Evolutionary conservation across 805 yeast species (phyloP), one percentile per base, ranked within the genome.

Genomic region (Candida rishiriensis): DNA sequence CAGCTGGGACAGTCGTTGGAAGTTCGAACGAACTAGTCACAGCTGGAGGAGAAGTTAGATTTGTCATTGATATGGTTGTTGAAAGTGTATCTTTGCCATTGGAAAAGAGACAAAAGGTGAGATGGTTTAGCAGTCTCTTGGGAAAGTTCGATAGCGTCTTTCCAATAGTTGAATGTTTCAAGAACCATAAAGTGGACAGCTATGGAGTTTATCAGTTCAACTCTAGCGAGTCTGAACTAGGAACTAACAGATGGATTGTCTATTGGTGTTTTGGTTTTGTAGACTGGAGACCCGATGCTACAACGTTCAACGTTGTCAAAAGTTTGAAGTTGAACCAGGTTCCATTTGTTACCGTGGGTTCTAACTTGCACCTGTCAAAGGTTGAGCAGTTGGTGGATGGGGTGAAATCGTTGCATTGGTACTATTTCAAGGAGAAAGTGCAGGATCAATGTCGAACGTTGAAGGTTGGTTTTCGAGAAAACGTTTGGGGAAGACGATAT

Each of bases 1-100:
- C 14, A 12, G 32, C 42, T 2, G 42, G 41, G 29, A 51, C 46
- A 11, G 66, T 68, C 12, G 34, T 43, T 2, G 80, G 73, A 1
- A 51, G 58, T 3, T 39, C 47, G 0, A 45, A 46, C 17, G 82
- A 76, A 43, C 53, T 77, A 36, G 52, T 69, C 11, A 71, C 70
- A 2, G 42, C 49, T 16, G 79, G 79, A 2, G 82, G 82, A 3
- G 82, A 76, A 39, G 49, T 57, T 13, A 57, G 46, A 11, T 76
- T 76, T 49, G 63, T 72, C 6, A 26, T 38, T 2, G 51, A 55
- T 13, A 57, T 74, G 64, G 55, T 75, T 10, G 35, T 43, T 4
- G 64, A 71, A 41, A 66, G 72, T 41, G 11, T 50, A 2, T 29
- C 42, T 3, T 11, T 43, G 34, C 28, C 26, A 6, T 3, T n/a